Conservation (phyloP, 371 early-diverging fungal species). For the Rhizopus sp. region DNA sequence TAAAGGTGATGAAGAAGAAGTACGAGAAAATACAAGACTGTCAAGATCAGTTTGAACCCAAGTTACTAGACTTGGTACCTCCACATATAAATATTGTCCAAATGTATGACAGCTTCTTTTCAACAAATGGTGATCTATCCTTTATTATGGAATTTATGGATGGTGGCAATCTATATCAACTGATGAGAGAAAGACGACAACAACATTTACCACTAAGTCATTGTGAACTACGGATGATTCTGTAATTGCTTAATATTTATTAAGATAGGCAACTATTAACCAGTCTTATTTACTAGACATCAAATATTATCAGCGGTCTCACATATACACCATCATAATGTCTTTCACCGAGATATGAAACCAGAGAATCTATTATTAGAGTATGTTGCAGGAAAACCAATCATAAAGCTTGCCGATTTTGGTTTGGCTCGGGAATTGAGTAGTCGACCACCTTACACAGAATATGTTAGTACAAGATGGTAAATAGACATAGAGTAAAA, state of each 20-base stretch:
- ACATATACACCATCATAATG: constrained; percentile 89
- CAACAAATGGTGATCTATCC: constrained; percentile 73
- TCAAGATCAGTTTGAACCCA: constrained; percentile 72
- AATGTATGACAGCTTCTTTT: constrained; percentile 83
- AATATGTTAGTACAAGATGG: constrained; percentile 97
- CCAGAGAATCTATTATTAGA: constrained; percentile 82
- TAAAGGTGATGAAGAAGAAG: constrained; percentile 95
- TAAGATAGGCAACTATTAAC: neutral
- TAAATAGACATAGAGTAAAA: constrained; percentile 22
- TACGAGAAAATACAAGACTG: constrained; percentile 80
- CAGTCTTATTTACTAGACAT: constrained; percentile 36
- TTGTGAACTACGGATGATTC: constrained; percentile 33
- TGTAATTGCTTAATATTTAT: constrained; percentile 21
- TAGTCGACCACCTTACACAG: constrained; percentile 84
- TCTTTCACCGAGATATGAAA: constrained; percentile 96
- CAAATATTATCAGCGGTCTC: constrained; percentile 87
- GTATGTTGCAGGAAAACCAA: constrained; percentile 25
- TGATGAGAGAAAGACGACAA: constrained; percentile 76
- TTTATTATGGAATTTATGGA: constrained; percentile 96
- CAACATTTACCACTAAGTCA: constrained; percentile 23
- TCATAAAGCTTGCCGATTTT: constrained; percentile 93
- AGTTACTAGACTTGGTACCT: constrained; percentile 68
- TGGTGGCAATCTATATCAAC: constrained; percentile 86
- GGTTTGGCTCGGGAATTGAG: constrained; percentile 90
- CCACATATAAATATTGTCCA: constrained; percentile 83